Evolutionary conservation across 1,139 yeast genomes (phyloP), one percentile per base, ranked within the genome.

Genomic region (Sugiyamaella japonica): DNA sequence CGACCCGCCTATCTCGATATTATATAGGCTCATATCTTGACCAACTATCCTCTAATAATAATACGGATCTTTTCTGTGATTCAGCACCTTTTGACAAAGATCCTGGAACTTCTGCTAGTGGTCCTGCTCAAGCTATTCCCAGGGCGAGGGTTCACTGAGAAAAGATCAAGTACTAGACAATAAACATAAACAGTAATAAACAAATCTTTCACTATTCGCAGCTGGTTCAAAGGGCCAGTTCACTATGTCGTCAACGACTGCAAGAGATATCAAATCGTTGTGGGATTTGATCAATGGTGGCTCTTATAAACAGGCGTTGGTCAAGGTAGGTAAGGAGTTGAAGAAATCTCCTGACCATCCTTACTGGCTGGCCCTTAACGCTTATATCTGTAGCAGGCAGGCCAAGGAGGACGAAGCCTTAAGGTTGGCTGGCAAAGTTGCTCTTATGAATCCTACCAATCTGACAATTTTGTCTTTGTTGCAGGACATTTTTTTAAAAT

Each of bases 271-370:
- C 61, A 68, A 58, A 62, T 60, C 51, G 64, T 60, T 73, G 39
- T 65, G 71, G 63, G 68, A 63, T 10, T 81, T 85, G 12, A 77
- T 86, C 42, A 81, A 80, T 32, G 73, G 75, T 32, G 85, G 86
- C 2, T 76, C 82, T 5, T 83, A 70, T 66, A 72, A 75, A 45
- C 73, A 73, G 56, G 93, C 95, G 0, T 74, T 75, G 52, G 73
- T 76, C 10, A 73, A 78, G 43, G 70, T 85, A 15, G 73, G 75
- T 38, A 76, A 78, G 55, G 81, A 81, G 62, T 68, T 84, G 53
- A 73, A 76, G 56, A 79, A 80, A 63, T 72, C 73, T 55, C 95
- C 95, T 0, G 74, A 77, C 36, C 76, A 77, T 53, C 75, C 79
- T 13, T 81, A 80, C 64, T 82, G 79, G 64, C 58, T 59, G 50